Conservation (phyloP, 2,329 filamentous ascomycete species). For the Monilinia vaccinii-corymbosi region DNA sequence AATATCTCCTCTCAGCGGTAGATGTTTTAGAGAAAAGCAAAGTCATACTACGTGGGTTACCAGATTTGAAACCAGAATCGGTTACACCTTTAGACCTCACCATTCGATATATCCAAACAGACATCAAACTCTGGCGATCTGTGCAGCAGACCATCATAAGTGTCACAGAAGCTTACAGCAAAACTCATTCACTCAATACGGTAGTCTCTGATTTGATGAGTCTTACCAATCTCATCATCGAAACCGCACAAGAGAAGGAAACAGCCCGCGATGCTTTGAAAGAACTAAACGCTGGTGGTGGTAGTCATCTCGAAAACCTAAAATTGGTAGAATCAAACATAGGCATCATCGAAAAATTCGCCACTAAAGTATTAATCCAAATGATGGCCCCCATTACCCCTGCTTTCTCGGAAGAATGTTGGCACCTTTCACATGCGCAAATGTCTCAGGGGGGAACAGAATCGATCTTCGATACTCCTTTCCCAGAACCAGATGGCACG, state of each 20-base stretch:
- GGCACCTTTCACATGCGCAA: constrained; percentile 28
- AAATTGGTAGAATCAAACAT: constrained; percentile 17
- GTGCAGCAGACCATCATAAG: constrained; percentile 59
- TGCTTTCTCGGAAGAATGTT: constrained; percentile 73
- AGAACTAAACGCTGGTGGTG: neutral
- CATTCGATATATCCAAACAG: neutral
- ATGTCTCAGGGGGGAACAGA: neutral
- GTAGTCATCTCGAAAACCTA: neutral
- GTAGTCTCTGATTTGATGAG: constrained; percentile 75
- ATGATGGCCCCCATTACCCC: constrained; percentile 75
- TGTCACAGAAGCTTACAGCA: constrained; percentile 59
- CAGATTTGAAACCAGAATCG: neutral
- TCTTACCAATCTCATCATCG: constrained; percentile 60
- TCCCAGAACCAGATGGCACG: constrained; percentile 49
- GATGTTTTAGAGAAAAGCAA: neutral
- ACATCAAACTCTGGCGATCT: constrained; percentile 46
- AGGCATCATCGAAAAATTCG: constrained; percentile 23
- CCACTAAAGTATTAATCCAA: constrained; percentile 46
- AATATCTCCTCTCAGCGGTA: neutral
- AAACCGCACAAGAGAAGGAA: constrained; percentile 27
- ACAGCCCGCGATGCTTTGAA: constrained; percentile 11
- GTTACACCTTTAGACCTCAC: constrained; percentile 24
- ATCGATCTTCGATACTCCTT: constrained; percentile 40
- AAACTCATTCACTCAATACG: constrained; percentile 72
- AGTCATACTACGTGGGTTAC: too few species aligned